A percentile compares a stretch with the other conserved stretches of the same genome.
Conservation (phyloP, 1,139 yeast species). For the Scheffersomyces segobiensis region DNA sequence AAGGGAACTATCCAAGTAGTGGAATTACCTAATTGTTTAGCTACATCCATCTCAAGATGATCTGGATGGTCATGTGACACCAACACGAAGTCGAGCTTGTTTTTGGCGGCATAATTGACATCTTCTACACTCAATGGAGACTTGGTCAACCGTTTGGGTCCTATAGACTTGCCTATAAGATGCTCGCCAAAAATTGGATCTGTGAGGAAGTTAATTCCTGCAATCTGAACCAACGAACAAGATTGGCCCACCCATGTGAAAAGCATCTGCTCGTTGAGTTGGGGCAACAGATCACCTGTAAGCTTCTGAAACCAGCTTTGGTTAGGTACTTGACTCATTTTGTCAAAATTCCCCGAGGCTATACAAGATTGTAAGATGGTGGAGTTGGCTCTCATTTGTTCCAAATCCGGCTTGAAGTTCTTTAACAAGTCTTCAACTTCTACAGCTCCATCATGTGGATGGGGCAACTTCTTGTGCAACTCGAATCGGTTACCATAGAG, state of each 20-base stretch:
- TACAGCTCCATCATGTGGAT: slow-evolving; percentile 49
- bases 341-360: slow-evolving; percentile 18
- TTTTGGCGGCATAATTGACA: slow-evolving; percentile 52
- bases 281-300: slow-evolving; percentile 16
- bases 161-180: slow-evolving; percentile 61
- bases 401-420: slow-evolving; percentile 56
- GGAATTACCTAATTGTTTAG: slow-evolving; percentile 56
- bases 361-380: slow-evolving; percentile 30
- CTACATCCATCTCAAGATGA: slow-evolving; percentile 71
- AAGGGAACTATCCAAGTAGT: slow-evolving; percentile 84
- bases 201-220: slow-evolving; percentile 73
- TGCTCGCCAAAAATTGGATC: slow-evolving; percentile 82
- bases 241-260: slow-evolving; percentile 95
- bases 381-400: slow-evolving; percentile 37
- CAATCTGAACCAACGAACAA: slow-evolving; percentile 71
- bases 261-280: slow-evolving; percentile 49
- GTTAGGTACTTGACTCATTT: slow-evolving; percentile 9
- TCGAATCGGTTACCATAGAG: slow-evolving; percentile 64
- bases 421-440: slow-evolving; percentile 59
- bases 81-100: slow-evolving; percentile 63
- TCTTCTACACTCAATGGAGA: slow-evolving; percentile 67
- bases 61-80: slow-evolving; percentile 97
- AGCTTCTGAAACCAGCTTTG: slow-evolving; percentile 4
- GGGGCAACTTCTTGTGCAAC: slow-evolving; percentile 34
- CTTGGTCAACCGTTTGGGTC: slow-evolving; percentile 79